Percentiles rank a stretch among this genome's conserved stretches.
Evolutionary conservation across 2,329 filamentous ascomycete species (phyloP).

Genomic region (Exophiala lecanii-corni): DNA sequence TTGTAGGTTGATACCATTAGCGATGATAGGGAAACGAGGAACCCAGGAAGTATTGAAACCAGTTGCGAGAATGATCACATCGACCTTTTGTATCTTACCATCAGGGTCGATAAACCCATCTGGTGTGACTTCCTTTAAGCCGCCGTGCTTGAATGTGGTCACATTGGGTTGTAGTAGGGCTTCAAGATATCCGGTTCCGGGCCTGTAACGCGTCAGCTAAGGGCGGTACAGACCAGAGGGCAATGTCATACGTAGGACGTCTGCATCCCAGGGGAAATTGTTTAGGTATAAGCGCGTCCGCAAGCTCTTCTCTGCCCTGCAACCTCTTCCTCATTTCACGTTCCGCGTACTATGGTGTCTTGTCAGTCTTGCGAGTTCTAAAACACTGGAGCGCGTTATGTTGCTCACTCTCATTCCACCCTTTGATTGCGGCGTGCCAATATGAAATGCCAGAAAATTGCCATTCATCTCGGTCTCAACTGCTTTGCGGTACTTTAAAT

Average conservation of each 20-base stretch:
- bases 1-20: constrained; percentile 5
- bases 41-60: constrained; percentile 3
- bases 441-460: constrained; percentile 7
- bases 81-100: constrained; percentile 18
- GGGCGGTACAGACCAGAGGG: neutral
- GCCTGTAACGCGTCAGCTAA: neutral
- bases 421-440: constrained; percentile 1
- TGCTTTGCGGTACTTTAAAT: constrained; percentile 6
- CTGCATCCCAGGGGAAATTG: constrained; percentile 22
- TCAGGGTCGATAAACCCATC: constrained; percentile 2
- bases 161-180: constrained; percentile 3
- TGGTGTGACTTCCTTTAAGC: neutral
- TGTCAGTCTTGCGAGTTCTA: neutral
- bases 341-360: neutral
- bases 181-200: constrained; percentile 1
- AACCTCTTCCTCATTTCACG: constrained; percentile 22
- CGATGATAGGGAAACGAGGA: constrained; percentile 9
- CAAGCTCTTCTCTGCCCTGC: constrained; percentile 9
- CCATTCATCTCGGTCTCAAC: constrained; percentile 15
- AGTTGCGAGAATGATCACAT: constrained; percentile 24
- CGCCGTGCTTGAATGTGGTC: neutral
- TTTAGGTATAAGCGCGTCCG: constrained; percentile 24
- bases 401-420: neutral
- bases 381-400: neutral
- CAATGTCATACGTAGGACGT: constrained; percentile 17